Evolutionary conservation across 345 rosid species (phyloP).

Genomic region (Xanthoceras sorbifolium): DNA sequence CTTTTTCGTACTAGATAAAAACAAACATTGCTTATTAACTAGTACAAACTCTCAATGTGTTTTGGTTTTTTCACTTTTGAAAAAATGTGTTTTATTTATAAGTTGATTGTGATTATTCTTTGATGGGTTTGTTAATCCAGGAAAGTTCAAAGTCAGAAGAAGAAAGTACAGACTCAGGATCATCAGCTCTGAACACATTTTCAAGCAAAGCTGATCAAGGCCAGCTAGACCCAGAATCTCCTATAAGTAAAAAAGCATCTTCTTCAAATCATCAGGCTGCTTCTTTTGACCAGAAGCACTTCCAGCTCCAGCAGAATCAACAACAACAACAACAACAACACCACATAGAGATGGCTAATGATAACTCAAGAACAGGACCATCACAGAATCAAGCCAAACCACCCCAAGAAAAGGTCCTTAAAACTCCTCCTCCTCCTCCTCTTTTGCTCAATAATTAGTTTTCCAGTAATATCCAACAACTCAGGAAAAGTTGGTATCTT

Average conservation of each 20-base stretch:
- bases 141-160: constrained; percentile 86
- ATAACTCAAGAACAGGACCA: constrained; percentile 49
- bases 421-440: not conserved
- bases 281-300: constrained; percentile 43
- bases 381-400: constrained; percentile 59
- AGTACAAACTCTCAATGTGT: not conserved
- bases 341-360: constrained; percentile 45
- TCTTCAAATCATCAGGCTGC: constrained; percentile 40
- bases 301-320: constrained; percentile 15
- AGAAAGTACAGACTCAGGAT: constrained; percentile 87
- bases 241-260: constrained; percentile 61
- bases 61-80: not conserved
- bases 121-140: constrained; percentile 39
- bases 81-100: not conserved
- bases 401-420: constrained; percentile 76
- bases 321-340: constrained; percentile 30
- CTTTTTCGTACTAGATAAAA: constrained; percentile 20
- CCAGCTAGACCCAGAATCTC: constrained; percentile 73
- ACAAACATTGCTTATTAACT: constrained; percentile 1
- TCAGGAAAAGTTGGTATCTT: constrained; percentile 40
- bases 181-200: constrained; percentile 73
- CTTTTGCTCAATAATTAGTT: constrained; percentile 21
- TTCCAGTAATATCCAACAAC: constrained; percentile 32
- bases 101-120: constrained; percentile 11
- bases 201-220: constrained; percentile 77